phyloP scores from a whole-genome alignment of 495 filamentous ascomycete genomes.

The Aspergillus ostianus region DNA sequence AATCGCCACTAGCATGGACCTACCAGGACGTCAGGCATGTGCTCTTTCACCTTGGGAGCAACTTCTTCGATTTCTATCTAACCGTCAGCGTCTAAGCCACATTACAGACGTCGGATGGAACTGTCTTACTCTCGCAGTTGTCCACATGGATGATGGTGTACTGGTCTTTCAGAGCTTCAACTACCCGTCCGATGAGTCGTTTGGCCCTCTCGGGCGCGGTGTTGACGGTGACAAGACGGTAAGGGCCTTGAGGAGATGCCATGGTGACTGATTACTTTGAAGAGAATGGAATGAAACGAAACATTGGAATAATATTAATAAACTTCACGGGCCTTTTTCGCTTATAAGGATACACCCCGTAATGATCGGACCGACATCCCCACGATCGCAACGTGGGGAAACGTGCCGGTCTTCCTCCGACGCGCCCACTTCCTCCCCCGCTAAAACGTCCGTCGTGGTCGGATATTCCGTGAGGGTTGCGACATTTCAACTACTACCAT shows the following conservation, averaged over 20 bases:
- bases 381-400: background rate
- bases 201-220: constrained; percentile 65
- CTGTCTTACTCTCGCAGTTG: constrained; percentile 53
- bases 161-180: constrained; percentile 55
- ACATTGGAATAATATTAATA: constrained; percentile 23
- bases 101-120: background rate
- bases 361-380: background rate
- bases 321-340: constrained; percentile 14
- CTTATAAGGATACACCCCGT: background rate
- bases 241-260: constrained; percentile 55
- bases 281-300: background rate
- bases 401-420: too few relatives aligned
- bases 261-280: constrained; percentile 24
- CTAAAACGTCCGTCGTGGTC: background rate
- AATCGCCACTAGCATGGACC: background rate
- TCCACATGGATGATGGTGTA: constrained; percentile 59
- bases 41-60: constrained; percentile 44
- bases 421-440: background rate
- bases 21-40: constrained; percentile 53
- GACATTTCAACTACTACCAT: background rate
- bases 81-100: constrained; percentile 8
- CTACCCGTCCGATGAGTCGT: constrained; percentile 56
- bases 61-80: constrained; percentile 51
- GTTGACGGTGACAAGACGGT: constrained; percentile 65
- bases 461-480: background rate